These are phyloP conservation scores for Pholiota conissans DNA, from an alignment of 768 basidiomycete species.

Conservation along the genomic window DNA sequence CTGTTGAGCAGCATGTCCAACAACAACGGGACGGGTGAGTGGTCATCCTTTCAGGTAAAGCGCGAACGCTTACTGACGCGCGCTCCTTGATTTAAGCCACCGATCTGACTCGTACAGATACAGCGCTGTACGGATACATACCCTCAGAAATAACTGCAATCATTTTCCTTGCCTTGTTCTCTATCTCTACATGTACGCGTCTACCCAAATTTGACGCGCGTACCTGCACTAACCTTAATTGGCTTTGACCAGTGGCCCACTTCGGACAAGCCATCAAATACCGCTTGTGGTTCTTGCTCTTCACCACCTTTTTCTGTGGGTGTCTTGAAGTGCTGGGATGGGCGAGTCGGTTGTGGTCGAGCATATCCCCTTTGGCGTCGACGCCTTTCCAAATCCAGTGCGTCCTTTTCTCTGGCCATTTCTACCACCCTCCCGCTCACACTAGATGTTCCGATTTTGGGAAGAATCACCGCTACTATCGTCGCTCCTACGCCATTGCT, in stretches of 20 bases:
- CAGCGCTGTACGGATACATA: slow-evolving; percentile 2
- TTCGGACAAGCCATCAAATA: slow-evolving; percentile 12
- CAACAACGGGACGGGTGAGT: not conserved
- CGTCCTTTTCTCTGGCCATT: too few relatives aligned
- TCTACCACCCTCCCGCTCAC: too few relatives aligned
- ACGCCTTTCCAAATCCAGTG: slow-evolving; percentile 15
- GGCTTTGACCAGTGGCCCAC: slow-evolving; percentile 11
- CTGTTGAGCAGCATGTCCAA: not conserved
- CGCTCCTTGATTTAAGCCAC: not conserved
- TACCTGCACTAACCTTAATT: too few relatives aligned
- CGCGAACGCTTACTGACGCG: too few relatives aligned
- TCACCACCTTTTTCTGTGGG: slow-evolving; percentile 17
- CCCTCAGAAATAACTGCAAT: not conserved
- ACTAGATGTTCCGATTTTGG: too few relatives aligned
- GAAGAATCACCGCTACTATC: slow-evolving; percentile 54
- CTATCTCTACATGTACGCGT: not conserved
- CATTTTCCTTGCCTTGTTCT: slow-evolving; percentile 1
- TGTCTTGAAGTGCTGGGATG: slow-evolving; percentile 23
- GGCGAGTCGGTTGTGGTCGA: slow-evolving; percentile 20
- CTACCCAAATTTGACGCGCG: too few relatives aligned
- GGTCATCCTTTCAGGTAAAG: too few relatives aligned
- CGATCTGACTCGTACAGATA: not conserved
- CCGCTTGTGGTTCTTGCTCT: slow-evolving; percentile 21
- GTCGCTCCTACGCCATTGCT: slow-evolving; percentile 45
- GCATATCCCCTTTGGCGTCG: slow-evolving; percentile 4